Conservation (phyloP, 805 yeast genomes). For the Wickerhamiella occidentalis region DNA sequence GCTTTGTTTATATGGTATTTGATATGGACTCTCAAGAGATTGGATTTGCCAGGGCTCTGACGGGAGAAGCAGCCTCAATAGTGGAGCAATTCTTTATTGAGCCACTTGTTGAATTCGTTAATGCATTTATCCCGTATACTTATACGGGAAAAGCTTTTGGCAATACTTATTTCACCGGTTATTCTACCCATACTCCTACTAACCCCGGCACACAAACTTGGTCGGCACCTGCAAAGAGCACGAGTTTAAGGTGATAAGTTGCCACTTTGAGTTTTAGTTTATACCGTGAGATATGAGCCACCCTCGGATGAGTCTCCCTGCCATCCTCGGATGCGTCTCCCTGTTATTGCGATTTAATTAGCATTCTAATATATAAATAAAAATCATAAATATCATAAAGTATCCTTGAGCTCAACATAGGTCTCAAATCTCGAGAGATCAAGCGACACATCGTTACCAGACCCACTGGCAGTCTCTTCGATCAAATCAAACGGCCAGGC, state of each 20-base stretch:
- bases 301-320: no score
- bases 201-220: background rate
- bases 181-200: background rate
- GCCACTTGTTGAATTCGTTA: background rate
- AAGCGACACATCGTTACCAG: conserved; percentile 43
- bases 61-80: background rate
- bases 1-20: background rate
- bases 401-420: conserved; percentile 37
- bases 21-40: background rate
- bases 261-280: no score
- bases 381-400: conserved; percentile 18
- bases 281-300: no score
- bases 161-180: background rate
- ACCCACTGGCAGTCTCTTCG: conserved; percentile 42
- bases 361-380: background rate
- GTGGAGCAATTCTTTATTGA: background rate
- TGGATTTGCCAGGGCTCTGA: background rate
- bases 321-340: no score
- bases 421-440: conserved; percentile 45
- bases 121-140: background rate
- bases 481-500: conserved; percentile 44
- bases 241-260: background rate
- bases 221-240: background rate
- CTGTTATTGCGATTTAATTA: background rate
- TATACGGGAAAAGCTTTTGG: background rate